phyloP scores from a whole-genome alignment of 805 yeast species.

The Metschnikowia cubensis region DNA sequence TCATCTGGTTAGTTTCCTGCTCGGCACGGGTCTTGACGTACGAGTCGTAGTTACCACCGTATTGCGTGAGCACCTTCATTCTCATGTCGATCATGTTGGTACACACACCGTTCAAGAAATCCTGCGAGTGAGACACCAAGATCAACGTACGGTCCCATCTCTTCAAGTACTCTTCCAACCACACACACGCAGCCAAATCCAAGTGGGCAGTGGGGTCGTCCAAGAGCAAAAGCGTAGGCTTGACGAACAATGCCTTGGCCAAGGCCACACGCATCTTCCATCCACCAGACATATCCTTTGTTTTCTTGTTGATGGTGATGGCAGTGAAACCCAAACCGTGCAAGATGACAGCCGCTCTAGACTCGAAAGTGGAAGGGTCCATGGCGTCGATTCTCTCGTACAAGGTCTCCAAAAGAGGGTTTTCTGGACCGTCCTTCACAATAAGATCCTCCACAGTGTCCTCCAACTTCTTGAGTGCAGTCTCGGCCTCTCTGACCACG shows the following conservation, averaged over 20 bases:
- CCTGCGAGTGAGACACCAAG: conserved; percentile 96
- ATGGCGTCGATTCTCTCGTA: conserved; percentile 93
- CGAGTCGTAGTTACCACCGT: conserved; percentile 98
- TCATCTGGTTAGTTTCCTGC: conserved; percentile 95
- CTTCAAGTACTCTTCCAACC: conserved; percentile 98
- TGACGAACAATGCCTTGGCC: conserved; percentile 95
- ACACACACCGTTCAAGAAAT: conserved; percentile 98
- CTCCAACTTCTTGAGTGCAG: conserved; percentile 86
- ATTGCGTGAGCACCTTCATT: conserved; percentile 63
- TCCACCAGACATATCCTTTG: conserved; percentile 99
- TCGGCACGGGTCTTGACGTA: conserved; percentile 92
- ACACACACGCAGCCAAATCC: conserved; percentile 98
- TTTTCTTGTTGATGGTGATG: conserved; percentile 82
- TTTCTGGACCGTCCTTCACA: conserved; percentile 91
- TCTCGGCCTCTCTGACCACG: conserved; percentile 95
- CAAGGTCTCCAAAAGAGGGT: conserved; percentile 75
- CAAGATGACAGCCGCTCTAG: conserved; percentile 92
- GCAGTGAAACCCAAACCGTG: conserved; percentile 96
- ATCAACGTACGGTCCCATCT: conserved; percentile 91
- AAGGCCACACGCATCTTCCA: conserved; percentile 99
- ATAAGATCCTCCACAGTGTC: conserved; percentile 85
- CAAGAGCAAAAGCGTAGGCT: conserved; percentile 88
- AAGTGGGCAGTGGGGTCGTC: conserved; percentile 99
- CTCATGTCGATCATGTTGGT: conserved; percentile 98
- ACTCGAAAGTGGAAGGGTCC: conserved; percentile 95